Base-by-base conservation (phyloP, 495 filamentous ascomycete genomes). In the Tuber umbilicatum region DNA sequence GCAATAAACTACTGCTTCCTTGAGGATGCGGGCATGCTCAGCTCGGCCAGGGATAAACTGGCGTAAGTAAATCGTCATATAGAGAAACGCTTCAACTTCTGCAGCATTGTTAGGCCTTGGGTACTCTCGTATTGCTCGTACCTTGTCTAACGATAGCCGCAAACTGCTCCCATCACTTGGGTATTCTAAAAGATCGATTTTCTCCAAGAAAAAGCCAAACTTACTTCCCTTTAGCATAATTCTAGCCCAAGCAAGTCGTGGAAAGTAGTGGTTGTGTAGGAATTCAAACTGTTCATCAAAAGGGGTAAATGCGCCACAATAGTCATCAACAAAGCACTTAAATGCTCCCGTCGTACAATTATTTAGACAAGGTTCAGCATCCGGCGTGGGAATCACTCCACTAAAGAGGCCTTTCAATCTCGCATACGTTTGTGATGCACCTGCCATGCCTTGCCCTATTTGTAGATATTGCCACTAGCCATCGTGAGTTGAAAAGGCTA, bases 391-490 rank as follows among this genome's bases (percentile, higher is more conserved):
- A 19, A 71, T 71, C 3, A 40, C 5, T 0, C 70, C 73, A 2
- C 70, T n/a, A 1, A 75, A 4, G 0, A 70, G 9, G 5, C 75
- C 40, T 16, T 75, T 75, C 39, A 78, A 69, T 16, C 64, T 2
- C 2, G 73, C n/a, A 23, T 78, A 78, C 0, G 76, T 78, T 12
- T 47, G 35, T 5, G 60, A n/a, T 42, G 73, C 73, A 1, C 76
- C 60, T 0, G 16, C n/a, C 0, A 78, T 23, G 0, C 76, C 70
- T 60, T 68, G 69, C 6, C 41, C 55, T 42, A 78, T 78, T 4
- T 60, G 7, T 1, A 72, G 4, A 17, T 72, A 72, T 35, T 70
- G 69, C 37, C 41, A 75, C 43, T 78, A 70, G 6, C 73, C 73
- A 5, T 72, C 40, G 1, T 37, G 47, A 5, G 70, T 73, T 43